Base-by-base conservation (phyloP, 257 asterid species). In the Solanum rostratum region DNA sequence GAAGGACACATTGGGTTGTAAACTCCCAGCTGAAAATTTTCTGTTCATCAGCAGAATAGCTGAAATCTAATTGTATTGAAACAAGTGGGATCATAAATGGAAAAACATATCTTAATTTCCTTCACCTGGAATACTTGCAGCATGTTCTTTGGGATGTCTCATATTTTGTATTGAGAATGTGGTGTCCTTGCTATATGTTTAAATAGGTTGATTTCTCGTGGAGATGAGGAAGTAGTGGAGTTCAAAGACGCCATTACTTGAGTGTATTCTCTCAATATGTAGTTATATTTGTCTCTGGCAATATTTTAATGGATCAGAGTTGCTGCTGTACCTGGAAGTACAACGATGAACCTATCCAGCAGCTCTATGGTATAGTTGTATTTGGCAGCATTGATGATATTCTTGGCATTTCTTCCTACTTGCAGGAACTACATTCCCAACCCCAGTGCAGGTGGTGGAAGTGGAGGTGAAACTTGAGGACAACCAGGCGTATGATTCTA, bases 361-460 rank as follows among this genome's bases (percentile, higher is more conserved):
- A 24, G 45, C 45, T 22, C 59, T 45, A 73, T 45, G 57, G 81
- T 45, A 22, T 45, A 73, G n/a, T 73, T 73, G 57, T 45, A 45
- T 45, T n/a, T 45, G 11, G 39, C 5, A n/a, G 52, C 57, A 7
- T 45, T 45, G 62, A 24, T 50, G 41, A 49, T 76, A 76, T 14
- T 49, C 59, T 46, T 76, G 10, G 24, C 81, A 76, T 76, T 73
- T 27, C 43, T 15, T 49, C 62, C 16, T 76, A 8, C 62, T 60
- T 86, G 91, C 86, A 90, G 92, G 90, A 43, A 63, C 70, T 68
- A 30, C 86, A 13, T 73, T 85, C 86, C 89, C 86, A 13, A 30
- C 76, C 5, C 66, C 87, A 24, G 33, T 53, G 30, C 87, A 86
- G 84, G 80, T 79, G 80, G 81, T 83, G 84, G 91, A 85, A 84